Base-by-base conservation (phyloP, 1,284 basidiomycete species). In the Pseudozyma thailandica region DNA sequence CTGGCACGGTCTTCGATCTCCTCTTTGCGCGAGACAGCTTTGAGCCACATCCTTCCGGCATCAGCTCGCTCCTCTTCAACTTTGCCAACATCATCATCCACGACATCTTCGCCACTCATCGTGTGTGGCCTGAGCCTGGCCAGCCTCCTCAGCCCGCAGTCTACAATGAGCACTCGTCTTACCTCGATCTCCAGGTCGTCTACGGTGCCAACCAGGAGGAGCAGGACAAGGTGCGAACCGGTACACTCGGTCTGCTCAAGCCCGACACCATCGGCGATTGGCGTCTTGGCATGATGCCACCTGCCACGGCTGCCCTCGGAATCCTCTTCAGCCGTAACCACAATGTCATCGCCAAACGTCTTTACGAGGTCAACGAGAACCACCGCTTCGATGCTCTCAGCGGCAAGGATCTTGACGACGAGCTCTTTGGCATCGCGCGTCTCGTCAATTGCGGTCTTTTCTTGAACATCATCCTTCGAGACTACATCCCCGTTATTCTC, bases 171-270 rank as follows among this genome's bases (percentile, higher is more conserved):
- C 84, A 88, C 2, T 89, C 88, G 70, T 90, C 89, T 65, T 93
- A 93, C 80, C 86, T 93, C 26, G 91, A 93, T 75, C 83, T 93
- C 27, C 89, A 88, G 73, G 87, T 90, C 8, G 83, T 93, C 4
- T 93, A 93, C 68, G 65, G 71, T 25, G 57, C 61, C 41, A 60
- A 64, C 30, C 26, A 50, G 7, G 54, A 58, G n/a, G 63, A 65
- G 46, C 59, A 60, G 58, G 6, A 31, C 12, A 21, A 41, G 4
- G 58, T 70, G 38, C 65, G 71, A 10, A 54, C 53, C 16, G 37
- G 51, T 20, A 49, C 50, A n/a, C 46, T 61, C 18, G 71, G 71
- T 41, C 58, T 63, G 2, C 61, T 73, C 50, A 73, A 73, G 58
- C n/a, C 60, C 16, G 71, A 73, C 26, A 60, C 56, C 23, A 61